These are phyloP conservation scores for Styphnolobium japonicum DNA, from an alignment of 306 rosid genomes.

Conservation along the genomic window DNA sequence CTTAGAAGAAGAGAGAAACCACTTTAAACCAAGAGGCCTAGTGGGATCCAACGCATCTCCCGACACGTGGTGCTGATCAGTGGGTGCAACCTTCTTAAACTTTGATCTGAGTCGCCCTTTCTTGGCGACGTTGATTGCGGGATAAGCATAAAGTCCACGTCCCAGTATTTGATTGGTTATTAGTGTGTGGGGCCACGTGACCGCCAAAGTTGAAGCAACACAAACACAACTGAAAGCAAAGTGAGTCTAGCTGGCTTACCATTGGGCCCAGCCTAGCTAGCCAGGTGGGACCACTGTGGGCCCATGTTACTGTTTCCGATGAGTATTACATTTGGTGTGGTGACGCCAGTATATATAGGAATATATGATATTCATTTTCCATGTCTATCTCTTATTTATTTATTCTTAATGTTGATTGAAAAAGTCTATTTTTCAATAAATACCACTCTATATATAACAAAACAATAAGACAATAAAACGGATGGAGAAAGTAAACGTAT, in stretches of 20 bases:
- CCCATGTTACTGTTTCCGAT: not conserved
- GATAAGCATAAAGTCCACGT: slow-evolving; percentile 30
- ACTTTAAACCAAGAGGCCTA: not conserved
- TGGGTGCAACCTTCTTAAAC: not conserved
- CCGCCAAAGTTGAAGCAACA: not conserved
- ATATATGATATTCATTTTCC: not conserved
- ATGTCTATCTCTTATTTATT: too few relatives aligned
- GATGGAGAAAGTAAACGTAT: not conserved
- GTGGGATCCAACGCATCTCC: slow-evolving; percentile 42
- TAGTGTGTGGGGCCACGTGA: not conserved
- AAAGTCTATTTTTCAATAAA: too few relatives aligned
- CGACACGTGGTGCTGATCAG: slow-evolving; percentile 40
- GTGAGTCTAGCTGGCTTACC: not conserved
- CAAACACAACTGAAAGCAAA: not conserved
- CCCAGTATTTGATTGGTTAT: not conserved
- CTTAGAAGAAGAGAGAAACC: not conserved
- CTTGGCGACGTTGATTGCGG: slow-evolving; percentile 35
- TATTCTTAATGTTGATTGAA: too few relatives aligned
- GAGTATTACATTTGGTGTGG: not conserved
- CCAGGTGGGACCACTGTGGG: not conserved
- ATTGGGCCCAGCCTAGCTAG: not conserved
- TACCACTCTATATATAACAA: not conserved
- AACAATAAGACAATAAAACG: not conserved
- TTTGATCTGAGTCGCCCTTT: not conserved
- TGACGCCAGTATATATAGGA: too few relatives aligned